Percentiles rank a stretch among this genome's conserved stretches.
These are phyloP conservation scores for Phytopythium litorale DNA, from an alignment of 352 stramenopile species.

Conservation along the genomic window DNA sequence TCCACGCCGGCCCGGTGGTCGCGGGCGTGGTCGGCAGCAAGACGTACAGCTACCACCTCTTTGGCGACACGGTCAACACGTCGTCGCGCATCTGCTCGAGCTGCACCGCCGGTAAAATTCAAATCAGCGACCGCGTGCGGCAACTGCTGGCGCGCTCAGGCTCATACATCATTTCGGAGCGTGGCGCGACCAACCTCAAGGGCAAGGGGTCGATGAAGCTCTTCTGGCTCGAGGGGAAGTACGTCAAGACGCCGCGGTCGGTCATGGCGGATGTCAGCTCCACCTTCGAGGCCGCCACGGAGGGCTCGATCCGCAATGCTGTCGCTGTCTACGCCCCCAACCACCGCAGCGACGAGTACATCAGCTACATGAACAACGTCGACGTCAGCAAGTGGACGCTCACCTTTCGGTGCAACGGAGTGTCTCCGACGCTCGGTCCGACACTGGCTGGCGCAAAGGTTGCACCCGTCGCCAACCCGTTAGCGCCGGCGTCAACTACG, in stretches of 20 bases:
- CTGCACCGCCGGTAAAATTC: slow-evolving; percentile 52
- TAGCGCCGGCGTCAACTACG: slow-evolving; percentile 9
- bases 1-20: slow-evolving; percentile 76
- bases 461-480: neutral
- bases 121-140: slow-evolving; percentile 56
- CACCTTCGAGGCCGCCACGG: slow-evolving; percentile 36
- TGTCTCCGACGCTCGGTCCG: neutral
- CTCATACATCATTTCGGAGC: slow-evolving; percentile 49
- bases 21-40: slow-evolving; percentile 80
- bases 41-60: slow-evolving; percentile 83
- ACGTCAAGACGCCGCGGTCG: slow-evolving; percentile 6
- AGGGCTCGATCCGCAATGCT: slow-evolving; percentile 44
- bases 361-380: slow-evolving; percentile 58
- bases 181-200: slow-evolving; percentile 67
- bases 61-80: slow-evolving; percentile 83
- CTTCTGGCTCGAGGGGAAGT: slow-evolving; percentile 65
- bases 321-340: slow-evolving; percentile 18
- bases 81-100: slow-evolving; percentile 79
- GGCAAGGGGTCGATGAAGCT: slow-evolving; percentile 69
- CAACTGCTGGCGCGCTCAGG: slow-evolving; percentile 44
- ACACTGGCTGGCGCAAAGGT: neutral
- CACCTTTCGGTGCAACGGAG: slow-evolving; percentile 39
- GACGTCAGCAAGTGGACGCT: slow-evolving; percentile 47
- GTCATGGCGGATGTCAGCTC: slow-evolving; percentile 19
- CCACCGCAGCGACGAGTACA: slow-evolving; percentile 54